Percentiles rank a stretch among this genome's conserved stretches.
phyloP scores from a whole-genome alignment of 768 basidiomycete species.

The Kwoniella europaea region DNA sequence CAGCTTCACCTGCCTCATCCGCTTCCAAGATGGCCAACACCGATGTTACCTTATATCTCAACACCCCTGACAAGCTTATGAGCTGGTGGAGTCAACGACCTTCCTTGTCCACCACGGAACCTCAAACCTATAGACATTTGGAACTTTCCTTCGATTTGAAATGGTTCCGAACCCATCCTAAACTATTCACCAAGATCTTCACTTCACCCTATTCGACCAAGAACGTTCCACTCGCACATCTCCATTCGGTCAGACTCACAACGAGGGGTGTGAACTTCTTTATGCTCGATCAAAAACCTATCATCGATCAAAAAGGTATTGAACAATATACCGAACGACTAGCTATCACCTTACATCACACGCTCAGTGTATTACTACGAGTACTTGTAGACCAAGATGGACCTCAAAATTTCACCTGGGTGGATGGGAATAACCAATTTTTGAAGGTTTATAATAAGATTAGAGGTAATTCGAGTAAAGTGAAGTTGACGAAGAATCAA shows the following conservation, averaged over 20 bases:
- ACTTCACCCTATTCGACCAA: not conserved
- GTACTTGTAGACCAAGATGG: not conserved
- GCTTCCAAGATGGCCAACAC: no score
- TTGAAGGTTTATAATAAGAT: not conserved
- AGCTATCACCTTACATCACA: not conserved
- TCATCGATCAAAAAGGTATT: not conserved
- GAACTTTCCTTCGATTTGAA: not conserved
- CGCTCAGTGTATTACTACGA: not conserved
- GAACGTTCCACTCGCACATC: not conserved
- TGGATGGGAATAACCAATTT: not conserved
- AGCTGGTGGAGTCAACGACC: not conserved
- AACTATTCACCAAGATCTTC: not conserved
- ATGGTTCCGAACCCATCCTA: not conserved
- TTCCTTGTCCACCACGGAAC: no score
- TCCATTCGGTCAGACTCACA: not conserved
- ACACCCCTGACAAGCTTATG: not conserved
- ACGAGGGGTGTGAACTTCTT: not conserved
- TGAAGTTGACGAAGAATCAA: not conserved
- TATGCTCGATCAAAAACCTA: not conserved
- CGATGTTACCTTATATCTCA: not conserved
- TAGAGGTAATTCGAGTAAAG: not conserved
- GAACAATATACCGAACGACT: not conserved
- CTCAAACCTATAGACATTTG: not conserved
- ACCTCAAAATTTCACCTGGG: not conserved
- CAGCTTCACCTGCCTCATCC: no score